Conservation (phyloP, 2,329 filamentous ascomycete species). For the Colletotrichum chlorophyti region DNA sequence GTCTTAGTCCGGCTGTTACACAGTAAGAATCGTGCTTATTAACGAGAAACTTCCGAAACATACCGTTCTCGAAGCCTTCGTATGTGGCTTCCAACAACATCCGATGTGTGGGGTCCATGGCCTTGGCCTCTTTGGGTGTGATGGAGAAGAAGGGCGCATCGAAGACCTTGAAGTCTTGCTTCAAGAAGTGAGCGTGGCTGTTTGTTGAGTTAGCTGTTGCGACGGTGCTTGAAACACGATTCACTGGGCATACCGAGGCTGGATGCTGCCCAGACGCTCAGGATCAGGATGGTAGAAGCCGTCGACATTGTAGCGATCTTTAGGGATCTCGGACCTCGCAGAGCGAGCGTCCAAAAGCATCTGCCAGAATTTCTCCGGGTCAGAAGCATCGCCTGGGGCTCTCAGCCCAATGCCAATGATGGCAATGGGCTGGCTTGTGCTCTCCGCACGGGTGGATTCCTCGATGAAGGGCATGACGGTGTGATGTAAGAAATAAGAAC, state of each 20-base stretch:
- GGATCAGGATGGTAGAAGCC: conserved; percentile 32
- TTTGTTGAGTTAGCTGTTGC: neutral
- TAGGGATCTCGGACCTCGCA: conserved; percentile 30
- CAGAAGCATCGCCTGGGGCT: conserved; percentile 42
- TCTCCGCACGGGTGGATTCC: neutral
- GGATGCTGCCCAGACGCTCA: conserved; percentile 31
- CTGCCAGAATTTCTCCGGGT: conserved; percentile 45
- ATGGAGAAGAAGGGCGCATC: conserved; percentile 39
- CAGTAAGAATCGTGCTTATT: neutral
- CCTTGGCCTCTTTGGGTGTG: conserved; percentile 36
- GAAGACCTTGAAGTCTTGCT: conserved; percentile 36
- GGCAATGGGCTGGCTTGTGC: conserved; percentile 41
- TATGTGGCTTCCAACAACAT: conserved; percentile 42
- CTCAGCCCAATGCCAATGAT: conserved; percentile 47
- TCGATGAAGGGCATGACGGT: conserved; percentile 20
- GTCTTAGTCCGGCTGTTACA: conserved; percentile 37
- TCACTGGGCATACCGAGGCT: conserved; percentile 19
- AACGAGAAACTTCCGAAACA: conserved; percentile 42
- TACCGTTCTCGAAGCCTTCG: conserved; percentile 48
- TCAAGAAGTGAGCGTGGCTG: conserved; percentile 39
- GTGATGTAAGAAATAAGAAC: neutral
- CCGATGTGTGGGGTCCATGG: conserved; percentile 44
- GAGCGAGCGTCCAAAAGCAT: conserved; percentile 31
- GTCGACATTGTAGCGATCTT: conserved; percentile 31
- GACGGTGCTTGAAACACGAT: too few relatives aligned